phyloP scores from a whole-genome alignment of 805 yeast genomes.

The Candida namnaoensis region DNA sequence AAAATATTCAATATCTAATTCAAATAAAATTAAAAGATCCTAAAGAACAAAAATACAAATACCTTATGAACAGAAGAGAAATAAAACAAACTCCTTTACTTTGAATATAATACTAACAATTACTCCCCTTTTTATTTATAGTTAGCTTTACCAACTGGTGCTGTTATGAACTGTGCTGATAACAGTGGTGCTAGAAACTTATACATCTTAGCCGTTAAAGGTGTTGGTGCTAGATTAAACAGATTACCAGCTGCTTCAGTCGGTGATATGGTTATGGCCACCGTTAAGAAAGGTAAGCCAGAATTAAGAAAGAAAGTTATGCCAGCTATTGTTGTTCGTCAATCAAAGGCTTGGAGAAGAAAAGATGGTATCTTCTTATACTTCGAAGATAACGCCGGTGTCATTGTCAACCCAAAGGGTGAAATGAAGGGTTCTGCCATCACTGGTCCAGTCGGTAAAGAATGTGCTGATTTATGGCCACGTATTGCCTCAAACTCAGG shows the following conservation, averaged over 20 bases:
- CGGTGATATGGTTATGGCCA: conserved; percentile 99
- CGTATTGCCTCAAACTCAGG: conserved; percentile 99
- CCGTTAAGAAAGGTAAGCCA: conserved; percentile 99
- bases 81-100: no score
- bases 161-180: conserved; percentile 99
- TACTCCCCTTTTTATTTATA: conserved; percentile 18
- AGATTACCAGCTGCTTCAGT: conserved; percentile 99
- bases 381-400: conserved; percentile 99
- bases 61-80: no score
- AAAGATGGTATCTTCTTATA: conserved; percentile 99
- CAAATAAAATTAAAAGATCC: no score
- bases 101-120: conserved; percentile 5
- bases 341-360: conserved; percentile 99
- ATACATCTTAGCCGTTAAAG: conserved; percentile 97
- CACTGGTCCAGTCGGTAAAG: conserved; percentile 99
- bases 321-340: conserved; percentile 99
- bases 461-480: conserved; percentile 99
- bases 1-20: no score
- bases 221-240: conserved; percentile 99
- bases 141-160: conserved; percentile 99
- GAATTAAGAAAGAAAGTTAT: conserved; percentile 99
- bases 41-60: no score
- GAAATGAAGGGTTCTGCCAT: conserved; percentile 99
- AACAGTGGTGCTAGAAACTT: conserved; percentile 99
- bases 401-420: conserved; percentile 99